Evolutionary conservation across 1,284 basidiomycete species (phyloP), one percentile per base, ranked within the genome.

Genomic region (Inonotus obliquus): DNA sequence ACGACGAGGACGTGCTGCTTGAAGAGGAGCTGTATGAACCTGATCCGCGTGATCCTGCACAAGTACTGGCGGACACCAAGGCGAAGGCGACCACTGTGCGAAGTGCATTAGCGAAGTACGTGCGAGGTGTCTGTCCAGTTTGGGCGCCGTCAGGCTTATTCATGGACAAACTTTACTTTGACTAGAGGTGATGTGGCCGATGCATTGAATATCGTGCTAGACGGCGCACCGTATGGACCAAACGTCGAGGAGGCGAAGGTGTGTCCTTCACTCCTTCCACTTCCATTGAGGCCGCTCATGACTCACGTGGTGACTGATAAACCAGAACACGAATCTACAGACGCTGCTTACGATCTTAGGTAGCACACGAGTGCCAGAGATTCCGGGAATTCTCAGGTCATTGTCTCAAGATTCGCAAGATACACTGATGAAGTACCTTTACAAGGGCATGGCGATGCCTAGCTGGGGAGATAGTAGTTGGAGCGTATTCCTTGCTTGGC

Each of bases 401-500:
- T 82, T 98, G 45, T 83, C 86, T 6, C 82, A 85, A 64, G 88
- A 93, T 53, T 81, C 91, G 65, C 94, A 97, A 69, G 96, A 98
- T 70, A 92, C 87, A 38, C 80, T 98, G 61, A 99, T 98, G 96
- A 98, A 97, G 73, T 99, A 97, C 72, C 78, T 99, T 25, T 99
- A 99, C 85, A 99, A 99, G 77, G 95, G 90, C 35, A 94, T 94
- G 91, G 91, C 80, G 5, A 81, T 86, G 79, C 86, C 89, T 11
- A 92, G 85, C 52, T 91, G 86, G 83, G 88, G 86, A 57, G 93
- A 93, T 71, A 85, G 91, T 67, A 91, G 86, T 67, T 92, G 92
- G 48, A 95, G 93, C 67, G 94, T 98, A 21, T 77, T 99, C 55
- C 79, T 99, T 25, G 89, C 86, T 23, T 98, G 95, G 95, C 95